Conservation (phyloP, 768 basidiomycete genomes). For the Rhizopogon vesiculosus region DNA sequence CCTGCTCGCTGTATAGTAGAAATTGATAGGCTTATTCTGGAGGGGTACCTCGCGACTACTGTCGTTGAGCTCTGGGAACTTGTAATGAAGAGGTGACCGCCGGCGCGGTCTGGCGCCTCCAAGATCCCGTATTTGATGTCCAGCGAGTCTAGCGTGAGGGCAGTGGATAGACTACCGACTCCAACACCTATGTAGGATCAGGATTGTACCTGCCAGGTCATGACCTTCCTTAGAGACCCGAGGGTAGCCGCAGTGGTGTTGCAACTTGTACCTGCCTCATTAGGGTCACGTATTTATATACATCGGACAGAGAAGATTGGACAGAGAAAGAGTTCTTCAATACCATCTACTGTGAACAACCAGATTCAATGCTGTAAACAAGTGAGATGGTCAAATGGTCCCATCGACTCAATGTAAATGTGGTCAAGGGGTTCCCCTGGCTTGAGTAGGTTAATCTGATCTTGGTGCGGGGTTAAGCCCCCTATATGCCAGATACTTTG, state of each 20-base stretch:
- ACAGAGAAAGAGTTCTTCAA: not conserved
- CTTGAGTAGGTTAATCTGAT: not conserved
- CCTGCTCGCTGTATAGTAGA: not conserved
- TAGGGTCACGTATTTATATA: not conserved
- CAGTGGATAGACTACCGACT: slow-evolving; percentile 28
- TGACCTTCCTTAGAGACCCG: not conserved
- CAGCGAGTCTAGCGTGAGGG: slow-evolving; percentile 35
- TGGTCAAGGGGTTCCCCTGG: not conserved
- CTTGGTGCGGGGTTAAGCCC: not conserved
- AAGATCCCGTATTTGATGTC: slow-evolving; percentile 36
- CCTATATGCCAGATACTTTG: too few relatives aligned
- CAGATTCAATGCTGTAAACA: not conserved
- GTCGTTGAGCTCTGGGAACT: slow-evolving; percentile 26
- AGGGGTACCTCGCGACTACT: not conserved
- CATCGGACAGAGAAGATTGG: not conserved
- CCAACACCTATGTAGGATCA: not conserved
- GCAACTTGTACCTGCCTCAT: not conserved
- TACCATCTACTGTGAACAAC: not conserved
- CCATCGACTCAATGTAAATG: not conserved
- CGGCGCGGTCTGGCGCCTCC: slow-evolving; percentile 32
- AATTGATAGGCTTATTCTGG: not conserved
- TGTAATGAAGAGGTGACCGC: slow-evolving; percentile 40
- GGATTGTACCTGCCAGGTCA: not conserved
- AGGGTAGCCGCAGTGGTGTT: not conserved
- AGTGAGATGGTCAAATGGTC: not conserved